Evolutionary conservation across 1,139 yeast genomes (phyloP).

Genomic region (Candida buenavistaensis): DNA sequence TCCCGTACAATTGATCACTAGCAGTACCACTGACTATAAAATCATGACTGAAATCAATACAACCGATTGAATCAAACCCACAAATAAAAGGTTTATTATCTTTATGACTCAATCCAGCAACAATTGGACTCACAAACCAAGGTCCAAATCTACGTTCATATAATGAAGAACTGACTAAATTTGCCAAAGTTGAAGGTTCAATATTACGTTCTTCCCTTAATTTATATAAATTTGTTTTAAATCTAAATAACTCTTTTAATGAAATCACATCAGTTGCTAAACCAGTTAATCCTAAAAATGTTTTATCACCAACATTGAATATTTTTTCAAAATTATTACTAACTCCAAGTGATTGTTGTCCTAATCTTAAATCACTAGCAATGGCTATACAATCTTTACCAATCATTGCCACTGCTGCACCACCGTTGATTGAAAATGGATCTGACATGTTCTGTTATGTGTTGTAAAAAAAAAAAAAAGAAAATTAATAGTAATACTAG

Average conservation of each 20-base stretch:
- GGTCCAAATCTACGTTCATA: conserved; percentile 96
- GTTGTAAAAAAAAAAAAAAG: neutral
- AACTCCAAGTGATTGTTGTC: conserved; percentile 90
- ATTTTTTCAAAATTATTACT: conserved; percentile 92
- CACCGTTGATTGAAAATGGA: conserved; percentile 57
- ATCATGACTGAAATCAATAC: conserved; percentile 93
- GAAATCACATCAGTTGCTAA: conserved; percentile 93
- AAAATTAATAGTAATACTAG: conserved; percentile 52
- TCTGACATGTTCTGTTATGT: conserved; percentile 37
- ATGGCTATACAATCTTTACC: conserved; percentile 99
- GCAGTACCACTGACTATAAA: conserved; percentile 98
- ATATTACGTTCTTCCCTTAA: conserved; percentile 88
- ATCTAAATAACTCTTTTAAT: conserved; percentile 75
- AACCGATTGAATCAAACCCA: conserved; percentile 95
- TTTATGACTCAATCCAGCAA: conserved; percentile 88
- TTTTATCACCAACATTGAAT: conserved; percentile 76
- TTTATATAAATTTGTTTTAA: conserved; percentile 85
- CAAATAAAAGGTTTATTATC: conserved; percentile 87
- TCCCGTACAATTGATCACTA: conserved; percentile 91
- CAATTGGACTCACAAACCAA: conserved; percentile 94
- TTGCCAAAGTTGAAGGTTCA: conserved; percentile 93
- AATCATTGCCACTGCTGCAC: conserved; percentile 97
- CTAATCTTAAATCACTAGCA: conserved; percentile 92
- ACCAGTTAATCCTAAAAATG: conserved; percentile 90
- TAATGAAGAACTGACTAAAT: conserved; percentile 83